These are phyloP conservation scores for Haberlea rhodopensis DNA, from an alignment of 257 asterid species.

Conservation along the genomic window DNA sequence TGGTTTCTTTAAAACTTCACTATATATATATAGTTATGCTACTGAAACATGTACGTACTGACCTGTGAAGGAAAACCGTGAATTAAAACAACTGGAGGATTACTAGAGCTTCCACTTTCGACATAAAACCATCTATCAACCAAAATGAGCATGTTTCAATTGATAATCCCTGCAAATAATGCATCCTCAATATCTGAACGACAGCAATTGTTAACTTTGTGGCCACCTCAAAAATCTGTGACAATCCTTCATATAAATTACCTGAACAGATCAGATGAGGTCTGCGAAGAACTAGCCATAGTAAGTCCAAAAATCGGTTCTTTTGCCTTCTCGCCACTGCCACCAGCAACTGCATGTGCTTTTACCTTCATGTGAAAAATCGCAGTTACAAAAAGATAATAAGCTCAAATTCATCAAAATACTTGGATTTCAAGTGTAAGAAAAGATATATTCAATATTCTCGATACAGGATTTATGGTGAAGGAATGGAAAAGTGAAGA, in stretches of 20 bases:
- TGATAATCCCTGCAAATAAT: constrained; percentile 75
- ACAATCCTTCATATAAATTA: constrained; percentile 24
- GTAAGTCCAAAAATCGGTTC: constrained; percentile 83
- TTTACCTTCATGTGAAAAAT: constrained; percentile 49
- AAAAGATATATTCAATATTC: not conserved
- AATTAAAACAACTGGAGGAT: constrained; percentile 61
- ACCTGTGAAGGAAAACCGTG: constrained; percentile 96
- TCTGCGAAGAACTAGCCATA: constrained; percentile 78
- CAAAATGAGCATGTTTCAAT: constrained; percentile 78
- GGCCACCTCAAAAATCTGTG: constrained; percentile 2
- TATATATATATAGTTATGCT: not conserved
- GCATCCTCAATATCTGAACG: constrained; percentile 59
- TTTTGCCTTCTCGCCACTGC: constrained; percentile 85
- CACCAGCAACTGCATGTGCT: constrained; percentile 68
- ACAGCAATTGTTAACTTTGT: constrained; percentile 2
- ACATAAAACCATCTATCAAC: constrained; percentile 94
- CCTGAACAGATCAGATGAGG: constrained; percentile 82
- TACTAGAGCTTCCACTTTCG: constrained; percentile 61
- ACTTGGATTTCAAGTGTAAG: not conserved
- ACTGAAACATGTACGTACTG: constrained; percentile 13
- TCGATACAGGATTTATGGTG: not conserved
- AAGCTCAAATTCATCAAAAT: constrained; percentile 7
- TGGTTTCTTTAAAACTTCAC: no score
- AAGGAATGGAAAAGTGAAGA: not conserved
- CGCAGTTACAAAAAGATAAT: not conserved